Base-by-base conservation (phyloP, 352 stramenopile species). In the Globisporangium nagaii region DNA sequence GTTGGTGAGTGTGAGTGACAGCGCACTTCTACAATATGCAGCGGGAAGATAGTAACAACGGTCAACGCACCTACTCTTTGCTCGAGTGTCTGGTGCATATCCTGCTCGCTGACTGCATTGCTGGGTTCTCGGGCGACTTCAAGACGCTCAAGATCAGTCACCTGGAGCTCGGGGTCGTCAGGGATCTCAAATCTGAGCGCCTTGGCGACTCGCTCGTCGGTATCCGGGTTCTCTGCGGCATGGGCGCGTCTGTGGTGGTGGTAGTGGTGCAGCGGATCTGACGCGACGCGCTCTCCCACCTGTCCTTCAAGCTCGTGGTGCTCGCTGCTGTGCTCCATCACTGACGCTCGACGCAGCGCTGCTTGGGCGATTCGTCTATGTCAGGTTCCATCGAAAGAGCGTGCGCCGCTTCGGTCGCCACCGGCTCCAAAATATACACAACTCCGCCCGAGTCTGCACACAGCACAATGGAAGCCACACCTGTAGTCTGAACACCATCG, bases 61-160 rank as follows among this genome's bases (percentile, higher is more conserved):
- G 10, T 10, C 7, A 15, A 3, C 46, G 24, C n/a, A 62, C 55
- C 55, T n/a, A 62, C 36, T 35, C 48, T 40, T 27, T 58, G 15
- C 30, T 56, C 48, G 8, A 58, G 36, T 4, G 32, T 30, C 25
- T 17, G 31, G 20, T 22, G 19, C 25, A 20, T 17, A 6, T 47
- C 36, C 2, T 27, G 12, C 5, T 1, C n/a, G 10, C n/a, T 25
- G 6, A 9, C 0, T 8, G 11, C 20, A 19, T 35, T 12, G 10
- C 17, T 15, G 11, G 39, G 2, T 2, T 13, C 19, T 31, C 9
- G 5, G 1, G n/a, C 24, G 17, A 24, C 6, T 20, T 24, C 24
- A 36, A 27, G 17, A 25, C 22, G 15, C 24, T 24, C 49, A 4
- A 17, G 10, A 1, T n/a, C 30, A 25, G 19, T 17, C 15, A 30